These are phyloP conservation scores for Cenchrus americanus DNA, from an alignment of 176 grass and related monocot species.

Conservation along the genomic window DNA sequence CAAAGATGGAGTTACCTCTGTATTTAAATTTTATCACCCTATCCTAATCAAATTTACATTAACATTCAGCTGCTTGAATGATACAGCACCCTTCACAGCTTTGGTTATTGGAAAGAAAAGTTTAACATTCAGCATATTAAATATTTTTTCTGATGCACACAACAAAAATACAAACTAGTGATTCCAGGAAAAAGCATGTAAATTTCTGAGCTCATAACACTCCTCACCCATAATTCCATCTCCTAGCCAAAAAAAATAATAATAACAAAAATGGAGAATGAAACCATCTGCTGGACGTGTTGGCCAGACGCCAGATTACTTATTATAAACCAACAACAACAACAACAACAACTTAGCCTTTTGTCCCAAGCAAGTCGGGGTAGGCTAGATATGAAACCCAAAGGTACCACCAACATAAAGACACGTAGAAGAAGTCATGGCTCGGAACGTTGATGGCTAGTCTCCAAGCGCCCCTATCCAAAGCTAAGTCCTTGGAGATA, in stretches of 20 bases:
- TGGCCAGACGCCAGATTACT: neutral
- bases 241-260: neutral
- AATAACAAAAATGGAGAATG: too few relatives aligned
- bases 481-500: too few relatives aligned
- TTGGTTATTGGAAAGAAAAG: neutral
- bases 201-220: neutral
- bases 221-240: neutral
- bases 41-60: neutral
- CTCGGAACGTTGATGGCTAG: too few relatives aligned
- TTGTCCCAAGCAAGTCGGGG: too few relatives aligned
- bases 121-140: neutral
- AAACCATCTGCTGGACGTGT: neutral
- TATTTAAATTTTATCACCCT: neutral
- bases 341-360: too few relatives aligned
- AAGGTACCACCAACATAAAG: too few relatives aligned
- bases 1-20: neutral
- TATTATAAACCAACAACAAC: neutral
- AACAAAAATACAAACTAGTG: neutral
- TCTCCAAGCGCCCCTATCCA: too few relatives aligned
- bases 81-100: neutral
- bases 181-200: neutral
- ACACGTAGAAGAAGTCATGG: too few relatives aligned
- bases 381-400: too few relatives aligned
- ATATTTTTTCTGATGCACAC: neutral
- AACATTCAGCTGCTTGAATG: neutral